Conservation (phyloP, 2,329 filamentous ascomycete species). For the Achaetomium macrosporum region DNA sequence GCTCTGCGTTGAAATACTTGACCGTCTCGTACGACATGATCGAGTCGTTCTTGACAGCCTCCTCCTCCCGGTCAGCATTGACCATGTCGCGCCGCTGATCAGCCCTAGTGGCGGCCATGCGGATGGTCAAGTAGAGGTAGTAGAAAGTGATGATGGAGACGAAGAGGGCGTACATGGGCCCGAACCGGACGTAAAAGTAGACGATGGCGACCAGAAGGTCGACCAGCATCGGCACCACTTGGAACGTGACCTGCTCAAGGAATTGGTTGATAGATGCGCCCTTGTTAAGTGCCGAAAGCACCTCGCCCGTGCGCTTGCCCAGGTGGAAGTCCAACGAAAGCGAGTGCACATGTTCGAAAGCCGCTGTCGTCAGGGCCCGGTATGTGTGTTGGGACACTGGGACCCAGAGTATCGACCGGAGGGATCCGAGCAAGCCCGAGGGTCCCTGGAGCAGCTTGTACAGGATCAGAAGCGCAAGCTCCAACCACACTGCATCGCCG, state of each 20-base stretch:
- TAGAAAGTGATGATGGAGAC: constrained; percentile 88
- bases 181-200: constrained; percentile 73
- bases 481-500: constrained; percentile 59
- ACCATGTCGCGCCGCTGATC: constrained; percentile 91
- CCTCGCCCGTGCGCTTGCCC: constrained; percentile 93
- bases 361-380: constrained; percentile 84
- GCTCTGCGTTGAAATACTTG: constrained; percentile 83
- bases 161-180: constrained; percentile 84
- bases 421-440: constrained; percentile 78
- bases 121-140: constrained; percentile 94
- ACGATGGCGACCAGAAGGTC: constrained; percentile 81
- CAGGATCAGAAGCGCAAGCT: constrained; percentile 69
- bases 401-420: constrained; percentile 85
- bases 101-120: constrained; percentile 88
- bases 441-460: constrained; percentile 80
- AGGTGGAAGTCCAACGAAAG: constrained; percentile 95
- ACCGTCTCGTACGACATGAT: constrained; percentile 98
- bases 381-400: constrained; percentile 97
- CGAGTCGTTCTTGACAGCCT: constrained; percentile 97
- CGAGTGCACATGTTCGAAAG: constrained; percentile 94
- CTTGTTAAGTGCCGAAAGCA: constrained; percentile 91
- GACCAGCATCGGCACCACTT: constrained; percentile 89
- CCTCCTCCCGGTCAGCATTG: constrained; percentile 89
- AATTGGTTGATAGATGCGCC: constrained; percentile 95
- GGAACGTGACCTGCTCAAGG: constrained; percentile 92